These are phyloP conservation scores for Lomentospora prolificans DNA, from an alignment of 2,329 filamentous ascomycete species.

Conservation along the genomic window DNA sequence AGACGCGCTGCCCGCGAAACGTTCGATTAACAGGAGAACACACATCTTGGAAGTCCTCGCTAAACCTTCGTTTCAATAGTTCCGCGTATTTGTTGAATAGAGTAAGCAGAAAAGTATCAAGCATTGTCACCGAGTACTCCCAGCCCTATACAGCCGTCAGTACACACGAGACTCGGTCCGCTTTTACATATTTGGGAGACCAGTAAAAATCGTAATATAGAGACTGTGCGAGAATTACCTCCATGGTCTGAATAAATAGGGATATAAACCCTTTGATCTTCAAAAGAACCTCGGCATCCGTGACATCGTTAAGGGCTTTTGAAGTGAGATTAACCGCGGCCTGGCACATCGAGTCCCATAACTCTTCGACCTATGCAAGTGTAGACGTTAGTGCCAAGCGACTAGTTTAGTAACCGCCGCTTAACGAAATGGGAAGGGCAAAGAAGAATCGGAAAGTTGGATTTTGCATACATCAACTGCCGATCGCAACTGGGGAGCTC, in stretches of 20 bases:
- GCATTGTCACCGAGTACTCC: constrained; percentile 72
- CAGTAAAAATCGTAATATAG: too few relatives aligned
- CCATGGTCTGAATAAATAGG: constrained; percentile 96
- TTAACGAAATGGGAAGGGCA: not conserved
- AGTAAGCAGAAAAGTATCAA: constrained; percentile 77
- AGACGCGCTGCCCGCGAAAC: constrained; percentile 11
- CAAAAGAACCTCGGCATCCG: constrained; percentile 80
- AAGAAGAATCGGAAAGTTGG: not conserved
- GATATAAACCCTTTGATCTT: constrained; percentile 91
- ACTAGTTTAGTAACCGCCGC: not conserved
- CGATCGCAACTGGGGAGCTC: constrained; percentile 72
- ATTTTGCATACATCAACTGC: constrained; percentile 66
- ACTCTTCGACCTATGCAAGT: constrained; percentile 68
- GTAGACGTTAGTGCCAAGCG: not conserved
- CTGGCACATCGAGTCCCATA: constrained; percentile 98
- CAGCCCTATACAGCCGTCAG: constrained; percentile 53
- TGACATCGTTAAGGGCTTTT: constrained; percentile 67
- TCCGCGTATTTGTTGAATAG: constrained; percentile 93
- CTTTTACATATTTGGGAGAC: too few relatives aligned
- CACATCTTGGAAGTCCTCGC: constrained; percentile 90
- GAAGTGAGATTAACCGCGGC: constrained; percentile 74
- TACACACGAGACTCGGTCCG: not conserved
- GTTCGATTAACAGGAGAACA: constrained; percentile 8
- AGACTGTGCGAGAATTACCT: too few relatives aligned
- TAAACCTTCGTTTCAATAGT: constrained; percentile 81